Evolutionary conservation across 768 basidiomycete genomes (phyloP), one percentile per base, ranked within the genome.

Genomic region (Russula ochroleuca): DNA sequence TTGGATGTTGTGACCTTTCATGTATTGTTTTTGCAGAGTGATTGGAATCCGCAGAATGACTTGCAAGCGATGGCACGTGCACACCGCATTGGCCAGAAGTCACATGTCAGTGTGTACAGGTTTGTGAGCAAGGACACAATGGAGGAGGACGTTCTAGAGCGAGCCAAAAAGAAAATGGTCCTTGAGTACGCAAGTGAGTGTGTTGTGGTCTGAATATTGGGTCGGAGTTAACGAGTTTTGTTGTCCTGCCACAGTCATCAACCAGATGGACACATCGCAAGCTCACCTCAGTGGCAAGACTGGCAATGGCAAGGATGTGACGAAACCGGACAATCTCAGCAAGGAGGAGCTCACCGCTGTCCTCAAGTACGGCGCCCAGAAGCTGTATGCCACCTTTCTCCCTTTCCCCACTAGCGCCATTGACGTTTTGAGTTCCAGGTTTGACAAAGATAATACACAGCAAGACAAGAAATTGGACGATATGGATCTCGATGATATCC

Each of bases 91-190:
- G 97, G 97, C 4, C 97, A 98, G 75, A 98, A 98, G 78, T 91
- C 89, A 41, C 97, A 99, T 76, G 97, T 99, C 70, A 98, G 87
- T 72, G 97, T 99, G 53, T 98, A 98, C 75, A 89, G 96, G 31
- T 94, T 98, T 73, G 94, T 99, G 71, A 95, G 93, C 72, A 98
- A 98, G 77, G 97, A 98, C 71, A 98, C 96, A 21, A 97, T 98
- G 86, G 97, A 98, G 76, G 97, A 98, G 77, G 97, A 98, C 71
- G 90, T 98, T 21, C 83, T 99, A 51, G 96, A 99, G 77, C 84
- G 96, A 57, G 97, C 97, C 13, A 95, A 95, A 83, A 92, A 94
- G 80, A 98, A 99, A 80, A 98, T 98, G 97, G 94, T 98, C 49
- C 80, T 99, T 67, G 97, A 99, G 75, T 97, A 98, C 79, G 97